phyloP scores from a whole-genome alignment of 2,329 filamentous ascomycete species.

The Fusarium fujikuroi region DNA sequence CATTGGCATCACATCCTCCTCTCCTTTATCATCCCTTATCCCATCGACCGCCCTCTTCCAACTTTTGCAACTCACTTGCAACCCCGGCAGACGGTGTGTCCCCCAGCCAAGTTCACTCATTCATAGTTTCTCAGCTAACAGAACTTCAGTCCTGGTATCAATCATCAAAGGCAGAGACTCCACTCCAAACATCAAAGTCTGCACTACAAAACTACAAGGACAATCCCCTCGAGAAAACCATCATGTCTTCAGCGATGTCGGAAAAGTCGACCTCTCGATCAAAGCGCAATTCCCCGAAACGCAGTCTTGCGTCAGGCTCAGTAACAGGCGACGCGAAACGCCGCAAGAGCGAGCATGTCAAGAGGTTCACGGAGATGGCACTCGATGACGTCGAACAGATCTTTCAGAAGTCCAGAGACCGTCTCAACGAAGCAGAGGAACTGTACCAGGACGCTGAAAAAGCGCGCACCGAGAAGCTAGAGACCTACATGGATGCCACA shows the following conservation, averaged over 20 bases:
- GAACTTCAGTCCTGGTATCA: not conserved
- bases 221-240: accelerated
- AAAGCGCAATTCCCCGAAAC: not conserved
- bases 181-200: accelerated
- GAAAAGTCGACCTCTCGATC: not conserved
- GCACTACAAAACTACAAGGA: accelerated
- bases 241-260: not conserved
- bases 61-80: not conserved
- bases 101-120: not conserved
- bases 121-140: not conserved
- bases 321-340: not conserved
- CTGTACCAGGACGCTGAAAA: not conserved
- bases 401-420: not conserved
- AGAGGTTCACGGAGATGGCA: not conserved
- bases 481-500: not conserved
- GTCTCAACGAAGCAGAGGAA: not conserved
- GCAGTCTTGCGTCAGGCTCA: not conserved
- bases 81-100: accelerated
- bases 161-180: no score
- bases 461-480: not conserved
- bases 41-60: not conserved
- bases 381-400: not conserved
- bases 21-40: not conserved
- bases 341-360: not conserved
- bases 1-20: not conserved